These are phyloP conservation scores for Komagataea norvegica DNA, from an alignment of 1,139 yeast genomes.

Conservation along the genomic window DNA sequence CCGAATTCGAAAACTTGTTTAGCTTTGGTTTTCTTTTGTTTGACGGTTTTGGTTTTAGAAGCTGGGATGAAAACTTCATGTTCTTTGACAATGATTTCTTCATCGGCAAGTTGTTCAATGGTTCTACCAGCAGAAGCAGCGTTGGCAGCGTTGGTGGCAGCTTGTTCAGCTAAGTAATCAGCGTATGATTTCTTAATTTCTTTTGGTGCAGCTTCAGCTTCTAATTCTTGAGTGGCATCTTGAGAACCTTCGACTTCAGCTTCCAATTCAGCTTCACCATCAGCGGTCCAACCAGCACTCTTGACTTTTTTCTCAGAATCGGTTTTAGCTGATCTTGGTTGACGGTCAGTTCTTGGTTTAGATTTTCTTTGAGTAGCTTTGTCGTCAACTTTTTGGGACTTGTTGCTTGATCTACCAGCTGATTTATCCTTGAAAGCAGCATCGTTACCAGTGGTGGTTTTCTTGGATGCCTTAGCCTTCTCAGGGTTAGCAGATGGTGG, in stretches of 20 bases:
- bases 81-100: constrained; percentile 55
- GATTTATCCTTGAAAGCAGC: constrained; percentile 77
- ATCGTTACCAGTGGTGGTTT: constrained; percentile 78
- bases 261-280: constrained; percentile 45
- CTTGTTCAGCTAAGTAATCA: constrained; percentile 53
- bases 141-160: constrained; percentile 36
- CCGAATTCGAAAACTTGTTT: constrained; percentile 65
- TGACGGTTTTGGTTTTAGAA: constrained; percentile 54
- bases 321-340: constrained; percentile 59
- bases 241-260: constrained; percentile 40
- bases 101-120: constrained; percentile 40
- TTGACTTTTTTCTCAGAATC: constrained; percentile 43
- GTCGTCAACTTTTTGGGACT: constrained; percentile 50
- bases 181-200: constrained; percentile 54
- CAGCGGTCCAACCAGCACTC: constrained; percentile 45
- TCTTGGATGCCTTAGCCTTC: constrained; percentile 69
- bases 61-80: constrained; percentile 53
- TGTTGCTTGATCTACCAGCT: constrained; percentile 64
- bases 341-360: constrained; percentile 73
- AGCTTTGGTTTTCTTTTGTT: constrained; percentile 60
- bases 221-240: constrained; percentile 48
- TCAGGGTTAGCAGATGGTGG: constrained; percentile 81
- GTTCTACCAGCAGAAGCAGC: constrained; percentile 42
- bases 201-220: constrained; percentile 34
- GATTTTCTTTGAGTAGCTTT: constrained; percentile 44